Percentiles rank a stretch among this genome's conserved stretches.
Conservation (phyloP, 179 eudicot species). For the Dionaea muscipula region DNA sequence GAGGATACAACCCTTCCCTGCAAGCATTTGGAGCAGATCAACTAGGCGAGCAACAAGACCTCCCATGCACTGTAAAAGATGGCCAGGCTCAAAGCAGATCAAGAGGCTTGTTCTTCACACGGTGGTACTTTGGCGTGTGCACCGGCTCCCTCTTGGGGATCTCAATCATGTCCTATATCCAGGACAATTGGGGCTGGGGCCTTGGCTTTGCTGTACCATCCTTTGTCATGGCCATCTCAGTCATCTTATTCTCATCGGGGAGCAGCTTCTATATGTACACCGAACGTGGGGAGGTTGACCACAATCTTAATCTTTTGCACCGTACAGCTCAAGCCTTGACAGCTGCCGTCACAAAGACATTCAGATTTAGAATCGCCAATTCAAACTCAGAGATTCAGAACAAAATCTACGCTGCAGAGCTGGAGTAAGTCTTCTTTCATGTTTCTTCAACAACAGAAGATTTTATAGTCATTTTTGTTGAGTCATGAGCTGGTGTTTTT, state of each 20-base stretch:
- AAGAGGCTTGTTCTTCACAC: slow-evolving; percentile 67
- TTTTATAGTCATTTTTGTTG: too few species aligned
- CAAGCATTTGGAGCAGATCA: slow-evolving; percentile 91
- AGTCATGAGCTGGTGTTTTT: too few species aligned
- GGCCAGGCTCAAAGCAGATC: slow-evolving; percentile 21
- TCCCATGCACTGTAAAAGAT: slow-evolving; percentile 27
- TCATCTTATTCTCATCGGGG: slow-evolving; percentile 41
- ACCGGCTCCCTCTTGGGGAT: slow-evolving; percentile 73
- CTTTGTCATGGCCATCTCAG: slow-evolving; percentile 43
- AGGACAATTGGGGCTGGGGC: slow-evolving; percentile 77
- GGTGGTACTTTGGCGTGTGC: slow-evolving; percentile 93
- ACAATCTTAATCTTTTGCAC: slow-evolving; percentile 11
- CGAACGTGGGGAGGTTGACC: slow-evolving; percentile 8
- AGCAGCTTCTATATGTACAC: slow-evolving; percentile 27
- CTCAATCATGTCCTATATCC: slow-evolving; percentile 65
- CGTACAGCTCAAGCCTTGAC: slow-evolving; percentile 26
- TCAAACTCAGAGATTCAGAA: slow-evolving; percentile 5
- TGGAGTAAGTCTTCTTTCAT: slow-evolving; percentile 54
- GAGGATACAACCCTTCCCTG: slow-evolving; percentile 77
- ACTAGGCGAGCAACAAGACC: slow-evolving; percentile 38
- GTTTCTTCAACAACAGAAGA: not conserved
- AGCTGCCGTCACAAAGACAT: slow-evolving; percentile 21
- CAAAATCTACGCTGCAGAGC: slow-evolving; percentile 28
- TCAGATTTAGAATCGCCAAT: slow-evolving; percentile 14
- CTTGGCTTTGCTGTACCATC: slow-evolving; percentile 75